Evolutionary conservation across 257 asterid genomes (phyloP), one percentile per base, ranked within the genome.

Genomic region (Nicotiana sylvestris): DNA sequence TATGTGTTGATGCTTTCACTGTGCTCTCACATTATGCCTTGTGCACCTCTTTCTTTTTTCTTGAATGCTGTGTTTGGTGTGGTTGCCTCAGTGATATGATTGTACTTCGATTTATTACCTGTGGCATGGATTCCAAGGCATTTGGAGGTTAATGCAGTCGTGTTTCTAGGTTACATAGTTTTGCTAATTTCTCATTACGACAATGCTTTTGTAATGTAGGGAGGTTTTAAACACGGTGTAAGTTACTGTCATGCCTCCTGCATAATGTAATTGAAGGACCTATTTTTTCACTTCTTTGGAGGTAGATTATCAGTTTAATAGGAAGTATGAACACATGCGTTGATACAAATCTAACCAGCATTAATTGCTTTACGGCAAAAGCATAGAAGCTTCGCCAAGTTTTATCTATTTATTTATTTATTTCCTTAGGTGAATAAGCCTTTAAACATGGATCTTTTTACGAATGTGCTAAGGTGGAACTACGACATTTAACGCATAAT

Each of bases 1-100:
- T 96, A 88, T 85, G 98, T 12, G 27, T 27, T 29, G 61, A 80
- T 66, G 27, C 15, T 51, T 76, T 84, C 16, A 4, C 43, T 83
- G 82, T 60, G 76, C 49, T 29, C 80, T 84, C 70, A 76, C 33
- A 61, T 61, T 49, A 13, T 55, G 35, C 67, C n/a, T 65, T 53
- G 30, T 81, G 18, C 69, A 65, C 37, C 70, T 18, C 37, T 56
- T 17, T 15, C 25, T 6, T 43, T 64, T 77, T 83, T 39, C 25
- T 1, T 2, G 12, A 58, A 25, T 0, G n/a, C 30, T 66, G 37
- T 61, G 21, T 25, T 37, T 80, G 37, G 32, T 80, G 61, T 32
- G 16, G 5, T 64, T 80, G 77, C 6, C 64, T 16, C 65, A 9
- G 4, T 80, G 43, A 21, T 43, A 11, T 46, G 29, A 16, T 4